phyloP scores from a whole-genome alignment of 202 grass and related monocot genomes.

The Cymbopogon flexuosus region DNA sequence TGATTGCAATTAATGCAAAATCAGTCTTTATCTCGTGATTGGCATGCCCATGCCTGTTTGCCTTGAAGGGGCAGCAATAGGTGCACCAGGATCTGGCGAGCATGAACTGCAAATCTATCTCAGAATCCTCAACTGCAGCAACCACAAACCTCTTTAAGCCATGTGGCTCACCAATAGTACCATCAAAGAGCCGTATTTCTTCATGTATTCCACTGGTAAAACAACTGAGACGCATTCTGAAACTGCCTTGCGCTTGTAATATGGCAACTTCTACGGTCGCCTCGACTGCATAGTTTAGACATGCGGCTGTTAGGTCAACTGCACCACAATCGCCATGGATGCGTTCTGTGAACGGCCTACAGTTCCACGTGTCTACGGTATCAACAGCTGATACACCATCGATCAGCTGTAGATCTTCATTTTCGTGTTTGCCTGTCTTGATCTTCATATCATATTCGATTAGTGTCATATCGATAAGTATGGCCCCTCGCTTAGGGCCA shows the following conservation, averaged over 20 bases:
- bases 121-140: not conserved
- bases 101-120: not conserved
- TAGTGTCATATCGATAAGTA: not conserved
- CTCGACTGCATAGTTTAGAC: not conserved
- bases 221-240: not conserved
- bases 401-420: slow-evolving; percentile 7
- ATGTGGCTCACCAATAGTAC: not conserved
- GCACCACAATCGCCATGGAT: not conserved
- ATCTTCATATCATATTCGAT: slow-evolving; percentile 12
- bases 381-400: not conserved
- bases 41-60: not conserved
- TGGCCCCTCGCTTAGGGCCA: not conserved
- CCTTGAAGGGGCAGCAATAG: not conserved
- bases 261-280: not conserved
- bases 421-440: not conserved
- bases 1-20: not conserved
- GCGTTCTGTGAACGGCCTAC: not conserved
- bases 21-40: not conserved
- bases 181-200: not conserved
- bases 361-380: no score
- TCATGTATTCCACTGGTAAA: not conserved
- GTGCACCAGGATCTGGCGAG: not conserved
- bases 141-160: not conserved
- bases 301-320: not conserved
- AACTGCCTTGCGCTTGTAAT: not conserved